Evolutionary conservation across 2,329 filamentous ascomycete genomes (phyloP).

Genomic region (Aspergillus niger): DNA sequence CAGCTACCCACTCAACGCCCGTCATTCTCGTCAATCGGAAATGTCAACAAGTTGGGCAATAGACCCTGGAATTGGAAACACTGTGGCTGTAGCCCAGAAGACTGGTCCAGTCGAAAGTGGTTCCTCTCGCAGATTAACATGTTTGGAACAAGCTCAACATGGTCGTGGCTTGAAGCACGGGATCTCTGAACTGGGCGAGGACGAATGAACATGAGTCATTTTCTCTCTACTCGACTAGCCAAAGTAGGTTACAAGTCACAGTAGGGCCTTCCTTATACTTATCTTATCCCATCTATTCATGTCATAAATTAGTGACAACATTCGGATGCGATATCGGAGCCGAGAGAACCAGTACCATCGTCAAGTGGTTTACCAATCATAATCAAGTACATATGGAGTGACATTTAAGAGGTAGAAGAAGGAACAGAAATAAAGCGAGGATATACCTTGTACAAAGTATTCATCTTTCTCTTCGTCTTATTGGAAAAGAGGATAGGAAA

Average conservation of each 20-base stretch:
- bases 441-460: too few relatives aligned
- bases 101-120: not conserved
- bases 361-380: too few relatives aligned
- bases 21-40: not conserved
- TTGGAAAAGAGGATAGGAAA: not conserved
- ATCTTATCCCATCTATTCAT: too few relatives aligned
- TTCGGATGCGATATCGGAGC: too few relatives aligned
- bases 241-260: too few relatives aligned
- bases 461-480: not conserved
- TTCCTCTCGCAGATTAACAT: not conserved
- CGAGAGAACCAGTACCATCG: too few relatives aligned
- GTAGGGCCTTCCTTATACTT: too few relatives aligned
- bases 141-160: not conserved
- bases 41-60: not conserved
- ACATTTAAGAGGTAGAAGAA: not conserved
- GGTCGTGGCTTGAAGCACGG: not conserved
- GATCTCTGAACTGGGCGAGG: not conserved
- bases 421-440: too few relatives aligned
- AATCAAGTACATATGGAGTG: too few relatives aligned
- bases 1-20: not conserved
- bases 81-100: not conserved
- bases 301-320: too few relatives aligned
- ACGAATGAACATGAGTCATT: not conserved
- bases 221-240: not conserved
- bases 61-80: not conserved